These are phyloP conservation scores for Lentithecium fluviatile DNA, from an alignment of 495 filamentous ascomycete species.

Conservation along the genomic window DNA sequence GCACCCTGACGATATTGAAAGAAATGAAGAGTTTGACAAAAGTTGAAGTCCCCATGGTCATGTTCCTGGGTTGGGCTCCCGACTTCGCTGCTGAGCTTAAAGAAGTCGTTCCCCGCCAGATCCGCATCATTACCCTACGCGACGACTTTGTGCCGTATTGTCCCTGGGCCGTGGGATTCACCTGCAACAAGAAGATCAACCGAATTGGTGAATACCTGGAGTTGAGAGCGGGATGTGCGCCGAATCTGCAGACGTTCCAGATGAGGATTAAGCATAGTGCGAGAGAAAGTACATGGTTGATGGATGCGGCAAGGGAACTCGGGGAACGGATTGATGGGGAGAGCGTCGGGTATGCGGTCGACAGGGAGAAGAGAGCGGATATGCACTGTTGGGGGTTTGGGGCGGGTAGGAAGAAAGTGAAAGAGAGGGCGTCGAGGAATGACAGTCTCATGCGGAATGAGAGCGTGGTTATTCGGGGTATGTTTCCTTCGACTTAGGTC, in stretches of 20 bases:
- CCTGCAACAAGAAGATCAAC: conserved; percentile 12
- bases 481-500: background rate
- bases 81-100: conserved; percentile 8
- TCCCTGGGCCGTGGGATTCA: conserved; percentile 9
- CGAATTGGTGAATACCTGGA: conserved; percentile 6
- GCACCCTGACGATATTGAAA: conserved; percentile 16
- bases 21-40: conserved; percentile 2
- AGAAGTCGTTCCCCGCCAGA: conserved; percentile 6
- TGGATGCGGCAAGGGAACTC: conserved; percentile 6
- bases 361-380: background rate
- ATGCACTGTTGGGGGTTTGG: background rate
- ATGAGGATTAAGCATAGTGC: background rate
- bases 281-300: conserved; percentile 8
- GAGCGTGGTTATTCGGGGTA: background rate
- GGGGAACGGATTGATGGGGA: background rate
- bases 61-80: conserved; percentile 12
- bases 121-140: background rate
- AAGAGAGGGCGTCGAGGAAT: background rate
- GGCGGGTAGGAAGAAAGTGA: background rate
- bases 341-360: background rate
- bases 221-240: background rate
- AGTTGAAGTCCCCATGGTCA: conserved; percentile 4
- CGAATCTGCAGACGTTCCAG: conserved; percentile 2
- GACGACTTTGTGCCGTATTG: conserved; percentile 12
- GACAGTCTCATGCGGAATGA: background rate